Percentiles rank a stretch among this genome's conserved stretches.
Conservation (phyloP, 2,329 filamentous ascomycete species). For the Sordariomycetes sp. region DNA sequence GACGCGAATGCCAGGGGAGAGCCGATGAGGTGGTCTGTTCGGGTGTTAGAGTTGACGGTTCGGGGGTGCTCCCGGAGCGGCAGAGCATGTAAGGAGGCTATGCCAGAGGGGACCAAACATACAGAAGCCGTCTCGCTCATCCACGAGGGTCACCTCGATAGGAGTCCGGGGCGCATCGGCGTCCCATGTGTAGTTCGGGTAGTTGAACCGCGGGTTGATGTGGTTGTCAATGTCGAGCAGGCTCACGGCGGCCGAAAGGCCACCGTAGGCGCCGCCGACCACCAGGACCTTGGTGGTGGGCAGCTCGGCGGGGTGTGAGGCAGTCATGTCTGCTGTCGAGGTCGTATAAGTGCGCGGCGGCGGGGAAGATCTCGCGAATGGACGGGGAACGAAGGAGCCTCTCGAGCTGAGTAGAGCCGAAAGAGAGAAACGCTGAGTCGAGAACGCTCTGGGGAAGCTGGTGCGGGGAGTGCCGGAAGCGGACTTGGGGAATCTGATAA, state of each 20-base stretch:
- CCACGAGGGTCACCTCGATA: slow-evolving; percentile 62
- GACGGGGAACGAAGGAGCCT: not conserved
- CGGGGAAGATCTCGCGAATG: not conserved
- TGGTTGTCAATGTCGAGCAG: slow-evolving; percentile 56
- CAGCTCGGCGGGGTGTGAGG: not conserved
- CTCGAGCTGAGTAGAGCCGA: not conserved
- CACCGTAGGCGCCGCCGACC: slow-evolving; percentile 63
- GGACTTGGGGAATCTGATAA: not conserved
- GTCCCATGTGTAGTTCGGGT: slow-evolving; percentile 25
- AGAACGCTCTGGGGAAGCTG: not conserved
- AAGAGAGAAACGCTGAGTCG: not conserved
- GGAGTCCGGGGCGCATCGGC: slow-evolving; percentile 35
- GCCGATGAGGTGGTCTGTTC: slow-evolving; percentile 62
- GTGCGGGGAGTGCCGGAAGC: not conserved
- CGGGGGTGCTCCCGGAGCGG: no score
- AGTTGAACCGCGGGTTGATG: slow-evolving; percentile 32
- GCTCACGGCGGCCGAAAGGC: slow-evolving; percentile 55
- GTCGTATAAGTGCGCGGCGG: not conserved
- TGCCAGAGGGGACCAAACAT: slow-evolving; percentile 17
- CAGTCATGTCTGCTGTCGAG: not conserved
- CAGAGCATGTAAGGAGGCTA: no score
- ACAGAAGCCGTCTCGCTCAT: slow-evolving; percentile 81
- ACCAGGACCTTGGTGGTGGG: slow-evolving; percentile 42
- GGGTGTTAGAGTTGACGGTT: not conserved
- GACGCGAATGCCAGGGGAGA: slow-evolving; percentile 62